Base-by-base conservation (phyloP, 805 yeast genomes). In the Clavispora vitiphila region DNA sequence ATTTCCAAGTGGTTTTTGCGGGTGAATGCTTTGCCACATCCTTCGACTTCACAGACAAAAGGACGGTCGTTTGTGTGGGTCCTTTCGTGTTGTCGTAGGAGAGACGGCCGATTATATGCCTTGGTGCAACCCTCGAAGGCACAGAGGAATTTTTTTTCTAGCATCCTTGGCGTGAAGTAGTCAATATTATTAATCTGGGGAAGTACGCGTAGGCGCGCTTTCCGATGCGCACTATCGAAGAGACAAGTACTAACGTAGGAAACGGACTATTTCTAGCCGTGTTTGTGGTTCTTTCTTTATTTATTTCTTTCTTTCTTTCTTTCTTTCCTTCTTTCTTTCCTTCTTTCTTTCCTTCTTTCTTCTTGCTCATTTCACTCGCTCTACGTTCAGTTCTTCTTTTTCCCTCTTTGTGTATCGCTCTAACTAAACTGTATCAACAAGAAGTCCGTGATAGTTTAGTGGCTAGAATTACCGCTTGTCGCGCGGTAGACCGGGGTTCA, bases 21-120 rank as follows among this genome's bases (percentile, higher is more conserved):
- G 14, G 78, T 68, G 56, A 88, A 93, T 0, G 82, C 60, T 46
- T 77, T 77, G 1, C 63, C 69, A 61, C 99, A 93, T 4, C 61
- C 67, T 2, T 62, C 58, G 12, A 66, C 67, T 5, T 68, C 63
- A 60, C 96, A 86, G 27, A 60, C 61, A 55, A 76, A 89, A 0
- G 96, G 96, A 44, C 95, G 73, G 48, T 85, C 91, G 48, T 79
- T 77, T 4, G 88, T 78, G 60, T 89, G 97, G 1, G 89, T 71
- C 50, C 89, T 72, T 58, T 72, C 65, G 61, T 89, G 99, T 54
- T 87, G 96, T 26, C 82, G 86, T 38, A 93, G 67, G 9, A 88
- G 69, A 1, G 95, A 81, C 0, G 97, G 97, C 37, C 91, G 72
- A 5, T 84, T 67, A 54, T 88, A 91, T 1, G 85, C 75, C 59